Conservation (phyloP, 2,329 filamentous ascomycete genomes). For the Ophiocordyceps robertsii region DNA sequence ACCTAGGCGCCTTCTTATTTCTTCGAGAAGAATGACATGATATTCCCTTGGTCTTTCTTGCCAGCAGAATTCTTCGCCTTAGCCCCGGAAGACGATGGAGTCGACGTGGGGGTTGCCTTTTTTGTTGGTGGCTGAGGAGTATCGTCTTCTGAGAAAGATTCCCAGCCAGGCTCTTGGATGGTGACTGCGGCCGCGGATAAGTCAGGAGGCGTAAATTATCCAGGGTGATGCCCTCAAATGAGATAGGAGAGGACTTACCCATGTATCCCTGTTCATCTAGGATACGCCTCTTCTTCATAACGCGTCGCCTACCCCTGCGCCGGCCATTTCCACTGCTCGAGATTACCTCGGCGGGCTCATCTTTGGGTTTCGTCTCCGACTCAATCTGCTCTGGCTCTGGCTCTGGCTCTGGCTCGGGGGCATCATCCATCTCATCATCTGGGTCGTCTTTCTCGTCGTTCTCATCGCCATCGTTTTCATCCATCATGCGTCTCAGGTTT, state of each 20-base stretch:
- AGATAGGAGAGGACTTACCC: conserved; percentile 39
- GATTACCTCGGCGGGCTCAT: conserved; percentile 34
- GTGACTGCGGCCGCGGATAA: conserved; percentile 46
- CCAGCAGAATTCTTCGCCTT: conserved; percentile 42
- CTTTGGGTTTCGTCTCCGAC: conserved; percentile 15
- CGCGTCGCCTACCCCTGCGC: conserved; percentile 60
- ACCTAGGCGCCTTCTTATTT: conserved; percentile 32
- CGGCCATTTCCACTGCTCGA: conserved; percentile 44
- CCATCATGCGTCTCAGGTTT: conserved; percentile 30
- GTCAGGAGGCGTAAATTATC: background rate
- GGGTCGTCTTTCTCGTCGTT: conserved; percentile 22
- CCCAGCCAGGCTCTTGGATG: conserved; percentile 73
- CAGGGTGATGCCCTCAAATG: background rate
- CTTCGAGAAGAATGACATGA: conserved; percentile 87
- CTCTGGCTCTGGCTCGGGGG: conserved; percentile 21
- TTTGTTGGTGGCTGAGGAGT: conserved; percentile 35
- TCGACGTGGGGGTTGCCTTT: conserved; percentile 35
- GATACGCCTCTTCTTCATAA: conserved; percentile 78
- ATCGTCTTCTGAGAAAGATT: conserved; percentile 88
- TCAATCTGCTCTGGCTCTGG: conserved; percentile 20
- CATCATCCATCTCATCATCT: conserved; percentile 26
- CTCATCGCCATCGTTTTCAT: conserved; percentile 40
- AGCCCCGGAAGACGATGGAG: conserved; percentile 29
- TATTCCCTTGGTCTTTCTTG: conserved; percentile 60
- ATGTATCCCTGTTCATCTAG: conserved; percentile 86